phyloP scores from a whole-genome alignment of 441 rosid genomes.

The Daphne laureola region DNA sequence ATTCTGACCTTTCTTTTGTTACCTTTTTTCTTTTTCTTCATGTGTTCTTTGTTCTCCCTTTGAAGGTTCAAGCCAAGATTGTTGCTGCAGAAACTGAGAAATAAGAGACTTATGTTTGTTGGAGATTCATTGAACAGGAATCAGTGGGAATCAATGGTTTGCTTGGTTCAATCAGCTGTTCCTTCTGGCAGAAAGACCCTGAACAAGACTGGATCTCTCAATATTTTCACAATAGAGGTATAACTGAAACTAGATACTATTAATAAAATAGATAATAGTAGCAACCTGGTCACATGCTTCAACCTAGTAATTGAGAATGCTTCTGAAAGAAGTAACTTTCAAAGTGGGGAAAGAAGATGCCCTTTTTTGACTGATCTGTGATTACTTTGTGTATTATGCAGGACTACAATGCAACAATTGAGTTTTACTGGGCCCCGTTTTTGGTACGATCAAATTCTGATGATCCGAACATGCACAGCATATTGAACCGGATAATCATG shows the following conservation, averaged over 20 bases:
- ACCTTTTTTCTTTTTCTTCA: too few relatives aligned
- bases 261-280: too few relatives aligned
- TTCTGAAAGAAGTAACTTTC: too few relatives aligned
- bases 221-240: conserved; percentile 69
- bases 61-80: conserved; percentile 65
- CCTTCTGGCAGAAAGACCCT: conserved; percentile 70
- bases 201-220: conserved; percentile 61
- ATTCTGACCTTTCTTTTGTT: not conserved
- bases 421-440: conserved; percentile 95
- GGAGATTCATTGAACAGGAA: conserved; percentile 89
- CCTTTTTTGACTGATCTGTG: too few relatives aligned
- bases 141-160: conserved; percentile 97
- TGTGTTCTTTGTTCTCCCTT: not conserved
- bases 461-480: conserved; percentile 75
- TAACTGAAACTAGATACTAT: too few relatives aligned
- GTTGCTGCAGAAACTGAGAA: conserved; percentile 70
- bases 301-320: too few relatives aligned
- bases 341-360: too few relatives aligned
- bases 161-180: conserved; percentile 70
- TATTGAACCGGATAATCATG: conserved; percentile 73
- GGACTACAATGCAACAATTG: conserved; percentile 86
- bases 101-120: conserved; percentile 95
- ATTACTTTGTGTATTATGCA: conserved; percentile 9
- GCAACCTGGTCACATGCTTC: too few relatives aligned
- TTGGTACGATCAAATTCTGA: conserved; percentile 85